Percentiles rank a stretch among this genome's conserved stretches.
phyloP scores from a whole-genome alignment of 78 protist genomes.

The Planoprotostelium fungivorum region DNA sequence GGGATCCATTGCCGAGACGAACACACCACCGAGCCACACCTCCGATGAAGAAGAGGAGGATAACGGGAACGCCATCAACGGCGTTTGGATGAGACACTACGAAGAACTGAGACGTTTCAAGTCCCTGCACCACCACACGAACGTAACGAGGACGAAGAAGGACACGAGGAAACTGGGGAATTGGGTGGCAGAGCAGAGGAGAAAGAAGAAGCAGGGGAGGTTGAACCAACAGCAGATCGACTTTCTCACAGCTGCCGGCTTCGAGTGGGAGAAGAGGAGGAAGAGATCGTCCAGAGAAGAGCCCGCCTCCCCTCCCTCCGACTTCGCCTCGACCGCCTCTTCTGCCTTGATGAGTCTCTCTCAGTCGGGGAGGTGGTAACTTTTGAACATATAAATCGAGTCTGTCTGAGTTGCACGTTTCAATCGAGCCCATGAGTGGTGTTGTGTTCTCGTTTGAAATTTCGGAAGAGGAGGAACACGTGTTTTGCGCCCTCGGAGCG shows the following conservation, averaged over 20 bases:
- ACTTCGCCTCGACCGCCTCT: not conserved
- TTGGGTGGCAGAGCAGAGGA: not conserved
- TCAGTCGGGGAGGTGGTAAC: no score
- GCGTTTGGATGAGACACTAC: not conserved
- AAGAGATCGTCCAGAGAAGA: not conserved
- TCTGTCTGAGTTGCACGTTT: no score
- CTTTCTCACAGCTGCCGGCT: not conserved
- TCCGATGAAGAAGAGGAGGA: not conserved
- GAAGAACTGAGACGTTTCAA: not conserved
- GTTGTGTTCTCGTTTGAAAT: no score
- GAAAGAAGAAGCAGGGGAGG: not conserved
- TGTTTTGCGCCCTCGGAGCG: no score
- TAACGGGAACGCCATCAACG: not conserved
- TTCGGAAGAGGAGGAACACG: no score
- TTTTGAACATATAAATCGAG: no score
- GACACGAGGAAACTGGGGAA: not conserved
- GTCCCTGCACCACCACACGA: not conserved
- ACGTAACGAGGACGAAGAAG: not conserved
- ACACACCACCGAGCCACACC: not conserved
- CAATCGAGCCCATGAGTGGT: no score
- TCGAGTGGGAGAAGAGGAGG: not conserved
- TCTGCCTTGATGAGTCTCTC: not conserved
- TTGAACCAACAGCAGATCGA: not conserved
- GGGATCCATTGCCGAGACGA: not conserved
- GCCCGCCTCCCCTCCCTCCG: not conserved